phyloP scores from a whole-genome alignment of 305 asterid genomes.

The Fraxinus xanthoxyloides region DNA sequence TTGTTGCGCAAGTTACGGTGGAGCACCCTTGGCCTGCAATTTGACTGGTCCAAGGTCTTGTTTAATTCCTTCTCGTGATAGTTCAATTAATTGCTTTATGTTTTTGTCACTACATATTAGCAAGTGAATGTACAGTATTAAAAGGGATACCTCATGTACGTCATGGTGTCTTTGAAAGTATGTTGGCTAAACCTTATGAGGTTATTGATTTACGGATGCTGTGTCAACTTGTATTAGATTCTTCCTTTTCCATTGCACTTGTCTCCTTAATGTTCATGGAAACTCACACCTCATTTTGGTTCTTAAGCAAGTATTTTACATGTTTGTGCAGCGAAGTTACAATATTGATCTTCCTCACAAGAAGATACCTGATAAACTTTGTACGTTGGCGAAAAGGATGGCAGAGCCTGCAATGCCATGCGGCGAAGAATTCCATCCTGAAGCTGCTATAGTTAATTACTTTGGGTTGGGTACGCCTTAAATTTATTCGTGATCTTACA shows the following conservation, averaged over 20 bases:
- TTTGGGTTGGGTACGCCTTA: slow-evolving; percentile 63
- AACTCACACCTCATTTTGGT: background rate
- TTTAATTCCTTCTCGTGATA: slow-evolving; percentile 36
- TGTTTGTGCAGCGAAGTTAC: slow-evolving; percentile 69
- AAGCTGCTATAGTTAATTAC: slow-evolving; percentile 97
- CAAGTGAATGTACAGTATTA: background rate
- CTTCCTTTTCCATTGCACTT: background rate
- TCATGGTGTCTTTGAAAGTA: background rate
- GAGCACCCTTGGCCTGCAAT: slow-evolving; percentile 99
- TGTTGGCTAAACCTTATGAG: background rate
- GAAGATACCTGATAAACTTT: slow-evolving; percentile 77
- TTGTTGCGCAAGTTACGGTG: slow-evolving; percentile 98
- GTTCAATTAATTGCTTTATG: slow-evolving; percentile 19
- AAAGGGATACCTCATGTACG: background rate
- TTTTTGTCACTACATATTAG: background rate
- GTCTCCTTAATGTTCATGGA: background rate
- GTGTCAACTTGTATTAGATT: background rate
- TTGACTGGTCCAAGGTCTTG: slow-evolving; percentile 99
- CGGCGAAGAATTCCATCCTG: slow-evolving; percentile 76
- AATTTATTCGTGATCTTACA: background rate
- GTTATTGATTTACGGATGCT: background rate
- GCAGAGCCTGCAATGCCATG: slow-evolving; percentile 80
- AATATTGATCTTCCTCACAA: slow-evolving; percentile 76
- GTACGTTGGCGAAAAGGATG: slow-evolving; percentile 63
- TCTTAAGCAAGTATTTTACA: slow-evolving; percentile 20